Evolutionary conservation across 1,284 basidiomycete genomes (phyloP), one percentile per base, ranked within the genome.

Genomic region (Neonothopanus nambi): DNA sequence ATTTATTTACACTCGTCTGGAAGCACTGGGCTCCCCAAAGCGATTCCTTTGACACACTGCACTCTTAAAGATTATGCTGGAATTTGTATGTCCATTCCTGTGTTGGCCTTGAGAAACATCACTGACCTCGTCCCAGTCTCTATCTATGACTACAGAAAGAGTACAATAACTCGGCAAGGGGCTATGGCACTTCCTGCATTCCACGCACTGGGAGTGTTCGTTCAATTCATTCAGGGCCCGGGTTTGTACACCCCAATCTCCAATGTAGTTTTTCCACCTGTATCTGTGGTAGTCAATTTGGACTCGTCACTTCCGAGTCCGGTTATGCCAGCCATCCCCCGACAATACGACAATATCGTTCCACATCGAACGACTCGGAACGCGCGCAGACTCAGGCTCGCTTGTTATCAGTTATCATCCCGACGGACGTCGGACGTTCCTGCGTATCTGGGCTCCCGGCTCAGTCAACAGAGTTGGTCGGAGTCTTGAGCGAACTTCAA

Each of bases 401-500:
- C 53, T 71, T 20, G 56, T 70, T 1, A 63, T 59, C 21, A 65
- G 72, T 13, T 71, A 72, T 1, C n/a, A n/a, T n/a, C n/a, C n/a
- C n/a, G n/a, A n/a, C n/a, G n/a, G n/a, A n/a, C n/a, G n/a, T n/a
- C n/a, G n/a, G n/a, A 53, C 67, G 9, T 57, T 73, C 12, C 53
- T 74, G 21, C 64, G 70, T 41, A 54, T 67, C 9, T 72, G 71
- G 70, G 62, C 65, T n/a, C n/a, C n/a, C n/a, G n/a, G n/a, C n/a
- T 2, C 63, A 65, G 54, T 62, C 63, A 15, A 24, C 54, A 2
- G 59, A 63, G 11, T 57, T 61, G n/a, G 58, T 73, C 5, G 62
- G 64, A 6, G 56, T 67, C 12, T 45, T 52, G 28, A 28, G 8
- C 39, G 60, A 41, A 7, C 52, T 70, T n/a, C n/a, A n/a, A n/a